Evolutionary conservation across 1,139 yeast species (phyloP).

Genomic region (Pichia kudriavzevii): DNA sequence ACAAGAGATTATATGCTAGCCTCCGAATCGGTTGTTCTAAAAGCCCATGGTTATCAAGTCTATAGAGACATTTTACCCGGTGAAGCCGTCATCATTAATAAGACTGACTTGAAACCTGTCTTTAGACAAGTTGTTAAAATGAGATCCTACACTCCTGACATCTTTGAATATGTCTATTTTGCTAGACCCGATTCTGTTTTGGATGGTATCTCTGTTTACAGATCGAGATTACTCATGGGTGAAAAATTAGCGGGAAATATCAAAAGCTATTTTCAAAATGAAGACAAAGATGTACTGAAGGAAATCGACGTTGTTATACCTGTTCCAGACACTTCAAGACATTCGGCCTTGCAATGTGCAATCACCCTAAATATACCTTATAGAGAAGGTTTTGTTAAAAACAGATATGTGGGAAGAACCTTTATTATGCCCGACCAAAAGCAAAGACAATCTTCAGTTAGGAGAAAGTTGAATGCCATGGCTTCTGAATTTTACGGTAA

Average conservation of each 20-base stretch:
- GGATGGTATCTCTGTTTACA: conserved; percentile 92
- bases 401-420: conserved; percentile 94
- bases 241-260: conserved; percentile 75
- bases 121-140: conserved; percentile 82
- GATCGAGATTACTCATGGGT: conserved; percentile 93
- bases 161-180: conserved; percentile 94
- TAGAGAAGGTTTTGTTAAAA: conserved; percentile 95
- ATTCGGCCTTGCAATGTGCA: conserved; percentile 90
- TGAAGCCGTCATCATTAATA: conserved; percentile 90
- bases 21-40: conserved; percentile 88
- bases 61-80: conserved; percentile 88
- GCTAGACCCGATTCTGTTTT: conserved; percentile 96
- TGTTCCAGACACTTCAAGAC: conserved; percentile 95
- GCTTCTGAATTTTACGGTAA: conserved; percentile 81
- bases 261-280: conserved; percentile 38
- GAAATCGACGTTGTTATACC: conserved; percentile 93
- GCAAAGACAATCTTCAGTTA: conserved; percentile 87
- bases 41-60: conserved; percentile 81
- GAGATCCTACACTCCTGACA: conserved; percentile 81
- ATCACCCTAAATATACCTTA: conserved; percentile 73
- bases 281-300: conserved; percentile 37
- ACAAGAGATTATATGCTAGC: conserved; percentile 89
- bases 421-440: conserved; percentile 98
- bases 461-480: conserved; percentile 95
- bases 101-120: conserved; percentile 62